These are phyloP conservation scores for Anacardium occidentale DNA, from an alignment of 345 rosid genomes.

Conservation along the genomic window DNA sequence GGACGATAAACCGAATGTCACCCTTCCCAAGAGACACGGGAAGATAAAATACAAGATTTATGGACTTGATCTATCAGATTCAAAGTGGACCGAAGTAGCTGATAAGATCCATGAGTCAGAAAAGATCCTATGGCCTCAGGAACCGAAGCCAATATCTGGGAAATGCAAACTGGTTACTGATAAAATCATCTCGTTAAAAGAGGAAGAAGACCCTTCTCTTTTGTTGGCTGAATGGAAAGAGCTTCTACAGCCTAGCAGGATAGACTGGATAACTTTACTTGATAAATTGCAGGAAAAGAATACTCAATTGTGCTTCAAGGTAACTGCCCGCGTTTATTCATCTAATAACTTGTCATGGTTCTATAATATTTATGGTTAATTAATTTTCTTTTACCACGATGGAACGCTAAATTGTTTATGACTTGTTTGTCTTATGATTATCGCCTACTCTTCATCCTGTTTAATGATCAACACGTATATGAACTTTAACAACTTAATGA, in stretches of 20 bases:
- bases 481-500: not conserved
- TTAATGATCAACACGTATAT: not conserved
- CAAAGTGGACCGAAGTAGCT: conserved; percentile 72
- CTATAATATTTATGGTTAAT: not conserved
- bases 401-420: not conserved
- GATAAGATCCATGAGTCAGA: conserved; percentile 68
- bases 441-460: not conserved
- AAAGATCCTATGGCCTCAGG: conserved; percentile 57
- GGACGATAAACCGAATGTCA: conserved; percentile 39
- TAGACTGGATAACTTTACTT: conserved; percentile 80
- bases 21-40: conserved; percentile 85
- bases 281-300: conserved; percentile 58
- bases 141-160: conserved; percentile 71
- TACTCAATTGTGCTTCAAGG: conserved; percentile 55
- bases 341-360: not conserved
- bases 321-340: conserved; percentile 23
- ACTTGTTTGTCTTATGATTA: not conserved
- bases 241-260: conserved; percentile 69
- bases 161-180: conserved; percentile 65
- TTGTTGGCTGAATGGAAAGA: conserved; percentile 72
- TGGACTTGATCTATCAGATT: conserved; percentile 86
- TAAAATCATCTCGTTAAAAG: conserved; percentile 59
- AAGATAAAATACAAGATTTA: conserved; percentile 82
- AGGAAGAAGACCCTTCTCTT: conserved; percentile 67
- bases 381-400: not conserved